Base-by-base conservation (phyloP, 2,329 filamentous ascomycete species). In the Chrysosporium queenslandicum region DNA sequence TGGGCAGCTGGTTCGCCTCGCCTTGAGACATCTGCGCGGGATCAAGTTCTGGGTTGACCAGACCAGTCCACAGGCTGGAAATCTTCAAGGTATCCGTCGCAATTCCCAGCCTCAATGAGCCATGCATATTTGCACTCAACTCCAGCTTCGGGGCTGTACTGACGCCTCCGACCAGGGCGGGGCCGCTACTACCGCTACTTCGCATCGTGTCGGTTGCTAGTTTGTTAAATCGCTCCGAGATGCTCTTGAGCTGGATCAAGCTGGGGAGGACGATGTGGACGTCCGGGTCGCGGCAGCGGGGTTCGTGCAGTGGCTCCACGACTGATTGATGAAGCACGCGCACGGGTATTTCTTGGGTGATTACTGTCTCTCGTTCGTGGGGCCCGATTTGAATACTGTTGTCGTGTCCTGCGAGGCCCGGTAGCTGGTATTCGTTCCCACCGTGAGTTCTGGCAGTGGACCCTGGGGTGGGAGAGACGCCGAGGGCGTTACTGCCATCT, bases 281-380 rank as follows among this genome's bases (percentile, higher is more conserved):
- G 63, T 97, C 92, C 36, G 91, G 88, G 61, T 95, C 89, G 54
- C 87, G 83, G 54, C 90, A 88, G 55, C 83, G 82, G 12, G 92
- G 92, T 71, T 98, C 91, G 72, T 94, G 88, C 56, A 97, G 82
- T n/a, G 83, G 86, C 63, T 92, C 86, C n/a, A 97, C 88, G 0
- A 81, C 85, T 49, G 85, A 81, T 1, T 87, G 83, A 53, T 87
- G 82, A 8, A 98, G 78, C 1, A 98, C 89, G 16, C 90, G 84
- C 40, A 97, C 85, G n/a, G 92, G 92, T 36, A 98, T 86, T 68
- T 97, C 89, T 65, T 98, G 92, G 0, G 89, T 95, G 63, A 98
- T 86, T 60, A 94, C 78, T 57, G 92, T 94, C 67, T 96, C 90
- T 60, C 88, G 83, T 63, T 91, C 87, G 53, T 85, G 77, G 40